Base-by-base conservation (phyloP, 345 rosid species). In the Odontarrhena argentea region DNA sequence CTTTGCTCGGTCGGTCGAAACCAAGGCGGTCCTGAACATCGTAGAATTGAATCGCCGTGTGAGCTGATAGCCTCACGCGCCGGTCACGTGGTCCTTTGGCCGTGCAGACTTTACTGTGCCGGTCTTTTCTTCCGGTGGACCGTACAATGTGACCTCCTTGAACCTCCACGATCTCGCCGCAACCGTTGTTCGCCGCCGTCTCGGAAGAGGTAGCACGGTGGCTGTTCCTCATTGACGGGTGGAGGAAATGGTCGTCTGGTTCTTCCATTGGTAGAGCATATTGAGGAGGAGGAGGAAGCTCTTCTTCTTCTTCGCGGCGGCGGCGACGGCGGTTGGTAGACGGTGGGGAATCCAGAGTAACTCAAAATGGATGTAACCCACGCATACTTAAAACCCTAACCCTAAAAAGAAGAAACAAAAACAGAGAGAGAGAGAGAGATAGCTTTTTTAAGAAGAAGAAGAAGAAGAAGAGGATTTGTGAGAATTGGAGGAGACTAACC, bases 141-240 rank as follows among this genome's bases (percentile, higher is more conserved):
- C 98, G 86, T 1, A 92, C 91, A 92, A 92, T 92, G 98, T 86
- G 98, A 68, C 97, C 98, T 25, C 98, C 98, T 79, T 92, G 96
- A 13, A 92, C 98, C 77, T 89, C 97, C 49, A 92, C 96, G 48
- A 92, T 92, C 86, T 92, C 82, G 22, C 90, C 80, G 51, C 88
- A 72, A 1, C 82, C 83, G 12, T 70, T 64, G 77, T 51, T 69
- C 2, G 44, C 11, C 43, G 25, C 22, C 18, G 82, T 61, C 76
- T 86, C 91, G 64, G 81, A 49, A 10, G 81, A 56, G 18, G 71
- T 64, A 41, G 44, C 41, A 28, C 65, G 68, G 58, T 37, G 77
- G 36, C 6, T 4, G 36, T 32, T 32, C 15, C 68, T 74, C 73
- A 70, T 82, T 55, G 51, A 48, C 22, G 77, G 47, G 80, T 85